Base-by-base conservation (phyloP, 2,329 filamentous ascomycete species). In the Neoscytalidium dimidiatum region DNA sequence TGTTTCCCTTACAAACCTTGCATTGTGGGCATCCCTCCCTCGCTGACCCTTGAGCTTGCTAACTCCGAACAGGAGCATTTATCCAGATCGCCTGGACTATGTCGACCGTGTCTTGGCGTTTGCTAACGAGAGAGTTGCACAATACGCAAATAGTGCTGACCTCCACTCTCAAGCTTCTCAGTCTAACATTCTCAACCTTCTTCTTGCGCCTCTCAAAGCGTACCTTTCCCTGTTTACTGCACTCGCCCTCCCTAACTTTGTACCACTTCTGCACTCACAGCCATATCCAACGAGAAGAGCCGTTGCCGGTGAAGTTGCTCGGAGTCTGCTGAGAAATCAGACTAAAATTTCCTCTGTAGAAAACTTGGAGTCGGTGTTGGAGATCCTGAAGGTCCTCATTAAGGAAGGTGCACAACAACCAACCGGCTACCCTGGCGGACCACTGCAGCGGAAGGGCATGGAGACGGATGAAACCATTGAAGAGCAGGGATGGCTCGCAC, bases 381-480 rank as follows among this genome's bases (percentile, higher is more conserved):
- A 96, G 70, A 88, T 97, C 33, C 82, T 97, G 57, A 92, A 92
- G 70, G 95, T 99, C 0, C 82, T 99, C 38, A 95, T 99, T 75
- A 95, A 93, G 71, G 95, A 99, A 79, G 94, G 94, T 13, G 89
- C 91, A 14, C 94, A 96, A 72, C 77, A 81, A 62, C 88, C 92
- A n/a, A 86, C 88, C 52, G 92, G 92, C 31, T 97, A 97, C 71
- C 90, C 94, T 0, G 92, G 92, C 3, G 88, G 90, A 43, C 87
- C 90, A 5, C 80, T 83, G 14, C 91, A 94, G 73, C 85, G 92
- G 68, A 88, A 92, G 67, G 86, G 87, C 21, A 82, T 86, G 52
- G 96, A 99, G 81, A 98, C 95, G 0, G 95, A 99, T 67, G 96
- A 99, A 81, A 98, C 94, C 0, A 88, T 98, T 73, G 94, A 99